Percentiles rank a stretch among this genome's conserved stretches.
Evolutionary conservation across 352 stramenopile species (phyloP).

Genomic region (Globisporangium perplexum): DNA sequence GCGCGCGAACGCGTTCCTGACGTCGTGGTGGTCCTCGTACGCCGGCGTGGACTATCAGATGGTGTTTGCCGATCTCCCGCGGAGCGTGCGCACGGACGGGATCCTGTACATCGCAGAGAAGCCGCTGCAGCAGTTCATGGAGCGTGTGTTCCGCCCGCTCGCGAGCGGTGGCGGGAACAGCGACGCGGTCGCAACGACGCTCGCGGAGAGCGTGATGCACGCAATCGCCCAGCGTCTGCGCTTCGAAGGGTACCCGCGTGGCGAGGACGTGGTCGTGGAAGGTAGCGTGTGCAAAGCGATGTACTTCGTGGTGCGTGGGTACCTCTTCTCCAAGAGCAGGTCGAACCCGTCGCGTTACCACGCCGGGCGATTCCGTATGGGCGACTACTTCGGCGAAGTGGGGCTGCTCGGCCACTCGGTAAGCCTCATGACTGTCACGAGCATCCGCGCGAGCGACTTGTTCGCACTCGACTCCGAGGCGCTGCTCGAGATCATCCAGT

Average conservation of each 20-base stretch:
- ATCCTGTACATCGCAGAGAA: constrained; percentile 35
- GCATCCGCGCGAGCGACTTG: constrained; percentile 48
- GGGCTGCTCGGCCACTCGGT: constrained; percentile 49
- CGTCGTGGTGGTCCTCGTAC: constrained; percentile 57
- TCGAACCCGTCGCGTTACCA: constrained; percentile 47
- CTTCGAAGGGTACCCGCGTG: constrained; percentile 62
- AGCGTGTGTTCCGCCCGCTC: constrained; percentile 36
- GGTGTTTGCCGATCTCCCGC: constrained; percentile 47
- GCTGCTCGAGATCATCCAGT: constrained; percentile 31
- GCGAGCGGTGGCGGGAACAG: background rate
- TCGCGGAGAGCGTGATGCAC: constrained; percentile 18
- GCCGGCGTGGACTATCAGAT: constrained; percentile 47
- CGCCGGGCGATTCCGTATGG: constrained; percentile 31
- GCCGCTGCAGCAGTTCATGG: constrained; percentile 34
- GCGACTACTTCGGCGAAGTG: constrained; percentile 54
- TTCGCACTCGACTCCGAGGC: constrained; percentile 49
- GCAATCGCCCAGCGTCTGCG: constrained; percentile 40
- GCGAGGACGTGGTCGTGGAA: constrained; percentile 51
- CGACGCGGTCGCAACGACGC: constrained; percentile 3
- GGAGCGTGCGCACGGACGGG: constrained; percentile 43
- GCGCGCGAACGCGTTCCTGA: constrained; percentile 35
- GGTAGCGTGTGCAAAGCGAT: constrained; percentile 53
- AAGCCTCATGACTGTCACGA: constrained; percentile 45
- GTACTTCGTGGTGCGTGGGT: constrained; percentile 63
- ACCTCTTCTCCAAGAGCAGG: constrained; percentile 41